Percentiles rank a stretch among this genome's conserved stretches.
These are phyloP conservation scores for Solidago caesia DNA, from an alignment of 129 eudicot species.

Conservation along the genomic window DNA sequence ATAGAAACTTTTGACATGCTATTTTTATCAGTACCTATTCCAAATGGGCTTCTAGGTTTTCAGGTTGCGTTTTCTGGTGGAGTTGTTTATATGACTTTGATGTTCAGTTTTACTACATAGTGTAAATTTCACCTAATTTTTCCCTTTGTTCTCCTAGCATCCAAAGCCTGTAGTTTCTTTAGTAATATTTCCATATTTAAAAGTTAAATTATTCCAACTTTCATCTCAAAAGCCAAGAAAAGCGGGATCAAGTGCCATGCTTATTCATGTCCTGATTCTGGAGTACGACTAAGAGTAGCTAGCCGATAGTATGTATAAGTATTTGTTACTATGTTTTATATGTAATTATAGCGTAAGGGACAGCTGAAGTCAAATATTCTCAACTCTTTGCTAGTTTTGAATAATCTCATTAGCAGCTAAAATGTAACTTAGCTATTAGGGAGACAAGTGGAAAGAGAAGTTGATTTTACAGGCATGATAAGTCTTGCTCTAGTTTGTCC, in stretches of 20 bases:
- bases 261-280: background rate
- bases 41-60: background rate
- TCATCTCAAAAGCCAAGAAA: background rate
- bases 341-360: background rate
- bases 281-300: background rate
- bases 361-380: background rate
- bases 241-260: background rate
- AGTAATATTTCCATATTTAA: background rate
- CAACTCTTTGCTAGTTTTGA: background rate
- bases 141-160: background rate
- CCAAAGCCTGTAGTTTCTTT: background rate
- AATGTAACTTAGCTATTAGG: background rate
- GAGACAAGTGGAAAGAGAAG: background rate
- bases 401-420: background rate
- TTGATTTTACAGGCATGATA: background rate
- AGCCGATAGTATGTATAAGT: background rate
- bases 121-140: background rate
- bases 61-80: background rate
- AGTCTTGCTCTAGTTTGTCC: conserved; percentile 17
- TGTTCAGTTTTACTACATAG: background rate
- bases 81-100: background rate
- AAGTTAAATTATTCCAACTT: background rate
- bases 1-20: background rate
- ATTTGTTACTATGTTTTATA: background rate
- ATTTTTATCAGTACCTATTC: background rate